phyloP scores from a whole-genome alignment of 1,284 basidiomycete genomes.

The Porogramme epimiltina region DNA sequence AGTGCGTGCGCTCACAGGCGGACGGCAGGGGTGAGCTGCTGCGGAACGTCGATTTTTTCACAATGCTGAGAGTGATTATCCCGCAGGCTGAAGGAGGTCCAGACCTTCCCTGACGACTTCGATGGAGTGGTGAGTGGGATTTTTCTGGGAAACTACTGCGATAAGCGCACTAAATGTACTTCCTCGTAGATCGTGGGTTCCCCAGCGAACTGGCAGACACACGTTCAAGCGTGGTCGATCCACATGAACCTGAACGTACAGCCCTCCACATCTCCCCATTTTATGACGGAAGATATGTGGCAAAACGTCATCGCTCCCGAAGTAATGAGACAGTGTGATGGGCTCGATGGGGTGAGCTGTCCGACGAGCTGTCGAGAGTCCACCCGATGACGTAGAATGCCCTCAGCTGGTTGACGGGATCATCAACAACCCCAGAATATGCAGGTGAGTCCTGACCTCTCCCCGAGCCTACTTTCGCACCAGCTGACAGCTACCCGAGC shows the following conservation, averaged over 20 bases:
- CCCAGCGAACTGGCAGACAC: constrained; percentile 29
- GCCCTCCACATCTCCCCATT: constrained; percentile 21
- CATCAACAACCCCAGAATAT: constrained; percentile 35
- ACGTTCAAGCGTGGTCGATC: constrained; percentile 26
- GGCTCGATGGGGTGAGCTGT: constrained; percentile 31
- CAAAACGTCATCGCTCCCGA: constrained; percentile 27
- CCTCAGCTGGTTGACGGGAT: constrained; percentile 32
- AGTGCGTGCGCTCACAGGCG: constrained; percentile 15
- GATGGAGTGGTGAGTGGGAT: constrained; percentile 29
- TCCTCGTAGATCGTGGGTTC: constrained; percentile 27
- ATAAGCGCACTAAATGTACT: too few species aligned
- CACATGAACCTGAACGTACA: constrained; percentile 25
- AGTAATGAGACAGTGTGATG: constrained; percentile 33
- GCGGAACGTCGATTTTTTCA: neutral
- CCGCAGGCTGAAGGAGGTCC: constrained; percentile 28
- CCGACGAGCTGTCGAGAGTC: neutral
- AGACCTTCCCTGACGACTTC: constrained; percentile 32
- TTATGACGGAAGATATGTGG: constrained; percentile 27
- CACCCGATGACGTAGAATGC: neutral
- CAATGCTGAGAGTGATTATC: neutral
- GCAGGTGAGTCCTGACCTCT: constrained; percentile 20
- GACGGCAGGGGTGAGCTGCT: constrained; percentile 26
- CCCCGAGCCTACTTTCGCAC: neutral
- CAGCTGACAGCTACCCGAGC: neutral
- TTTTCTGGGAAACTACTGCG: too few species aligned